Evolutionary conservation across 1,139 yeast genomes (phyloP).

Genomic region (Scheffersomyces cryptocercus): DNA sequence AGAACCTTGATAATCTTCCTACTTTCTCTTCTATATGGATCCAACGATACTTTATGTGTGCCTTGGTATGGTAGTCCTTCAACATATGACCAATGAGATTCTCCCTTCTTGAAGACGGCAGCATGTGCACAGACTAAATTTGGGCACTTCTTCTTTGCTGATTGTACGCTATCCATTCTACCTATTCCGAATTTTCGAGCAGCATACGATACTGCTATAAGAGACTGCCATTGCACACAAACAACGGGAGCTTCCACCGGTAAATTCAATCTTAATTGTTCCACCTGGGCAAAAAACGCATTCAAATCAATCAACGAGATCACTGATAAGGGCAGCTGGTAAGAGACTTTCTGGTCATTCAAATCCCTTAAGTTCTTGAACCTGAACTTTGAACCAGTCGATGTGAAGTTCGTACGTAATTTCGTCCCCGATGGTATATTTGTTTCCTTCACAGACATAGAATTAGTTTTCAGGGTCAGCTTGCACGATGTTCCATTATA

Average conservation of each 20-base stretch:
- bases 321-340: slow-evolving; percentile 71
- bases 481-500: neutral
- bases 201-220: slow-evolving; percentile 89
- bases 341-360: slow-evolving; percentile 46
- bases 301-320: slow-evolving; percentile 87
- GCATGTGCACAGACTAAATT: slow-evolving; percentile 80
- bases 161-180: slow-evolving; percentile 69
- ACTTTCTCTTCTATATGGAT: slow-evolving; percentile 87
- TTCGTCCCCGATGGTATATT: neutral
- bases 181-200: slow-evolving; percentile 82
- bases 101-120: slow-evolving; percentile 89
- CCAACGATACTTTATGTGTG: slow-evolving; percentile 80
- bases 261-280: slow-evolving; percentile 71
- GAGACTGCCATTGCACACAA: slow-evolving; percentile 88
- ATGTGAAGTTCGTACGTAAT: neutral
- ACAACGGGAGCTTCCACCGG: slow-evolving; percentile 78
- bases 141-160: slow-evolving; percentile 77
- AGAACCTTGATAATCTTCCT: slow-evolving; percentile 73
- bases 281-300: slow-evolving; percentile 95
- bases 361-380: slow-evolving; percentile 50
- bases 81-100: slow-evolving; percentile 73
- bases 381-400: slow-evolving; percentile 28
- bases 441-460: slow-evolving; percentile 2
- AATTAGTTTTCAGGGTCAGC: neutral
- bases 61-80: slow-evolving; percentile 43